Base-by-base conservation (phyloP, 176 grass and related monocot species). In the Paspalum notatum region DNA sequence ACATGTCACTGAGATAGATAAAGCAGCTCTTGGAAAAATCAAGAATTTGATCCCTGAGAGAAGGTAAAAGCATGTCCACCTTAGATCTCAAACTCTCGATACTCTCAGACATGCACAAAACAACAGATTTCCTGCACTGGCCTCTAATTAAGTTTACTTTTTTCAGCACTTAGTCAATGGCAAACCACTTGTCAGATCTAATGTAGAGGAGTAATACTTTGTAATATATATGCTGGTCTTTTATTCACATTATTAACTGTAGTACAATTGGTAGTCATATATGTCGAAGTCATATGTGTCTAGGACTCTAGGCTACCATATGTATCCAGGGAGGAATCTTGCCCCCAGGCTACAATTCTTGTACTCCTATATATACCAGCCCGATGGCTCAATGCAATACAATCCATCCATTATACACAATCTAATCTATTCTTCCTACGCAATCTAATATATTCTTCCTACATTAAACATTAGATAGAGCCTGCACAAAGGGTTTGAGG, bases 401-500 rank as follows among this genome's bases (percentile, higher is more conserved):
- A 32, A 32, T 32, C 32, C 32, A 32, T 32, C 32, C 32, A 32
- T 32, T 32, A 32, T 32, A 32, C 32, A 32, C 32, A 32, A 32
- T 32, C 32, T 32, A 32, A 32, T 32, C 1, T 32, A 32, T 32
- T 32, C 32, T 32, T 32, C 32, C 32, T 2, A 32, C 32, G 3
- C 32, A 32, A 32, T 32, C 32, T 32, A 32, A 32, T 32, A 32
- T 32, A 32, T 32, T 32, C 32, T 32, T 32, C 32, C 32, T 2
- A 32, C 32, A 32, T n/a, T 79, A 22, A 45, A 53, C 75, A 51
- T 72, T 12, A n/a, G 16, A 46, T 83, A 83, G 72, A 53, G 55
- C 51, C 20, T 64, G 65, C 9, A 37, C 6, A 12, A 20, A 56
- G 40, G 45, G 17, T 7, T 53, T 43, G 5, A 39, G 66, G 53